phyloP scores from a whole-genome alignment of 2,329 filamentous ascomycete genomes.

The Sporothrix dimorphospora region DNA sequence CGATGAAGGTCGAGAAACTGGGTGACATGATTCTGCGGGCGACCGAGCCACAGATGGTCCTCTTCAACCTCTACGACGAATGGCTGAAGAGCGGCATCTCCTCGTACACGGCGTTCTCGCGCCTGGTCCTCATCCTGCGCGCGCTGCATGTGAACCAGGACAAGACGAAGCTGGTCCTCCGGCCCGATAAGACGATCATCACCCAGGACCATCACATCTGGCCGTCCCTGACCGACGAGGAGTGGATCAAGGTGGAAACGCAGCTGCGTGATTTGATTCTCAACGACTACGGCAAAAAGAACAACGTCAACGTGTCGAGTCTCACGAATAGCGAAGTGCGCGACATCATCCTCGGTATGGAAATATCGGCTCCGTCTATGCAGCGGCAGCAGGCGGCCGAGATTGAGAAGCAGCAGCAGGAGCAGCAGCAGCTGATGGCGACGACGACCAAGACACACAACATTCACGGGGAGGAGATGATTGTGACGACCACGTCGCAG shows the following conservation, averaged over 20 bases:
- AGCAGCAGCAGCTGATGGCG: constrained; percentile 93
- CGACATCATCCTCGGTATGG: constrained; percentile 99
- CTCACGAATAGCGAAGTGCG: constrained; percentile 95
- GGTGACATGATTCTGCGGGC: constrained; percentile 98
- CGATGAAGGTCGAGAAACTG: constrained; percentile 99
- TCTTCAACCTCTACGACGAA: constrained; percentile 98
- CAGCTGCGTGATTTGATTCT: constrained; percentile 93
- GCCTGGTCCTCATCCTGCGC: constrained; percentile 88
- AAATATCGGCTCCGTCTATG: constrained; percentile 96
- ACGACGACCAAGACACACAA: constrained; percentile 99
- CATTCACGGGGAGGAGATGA: constrained; percentile 93
- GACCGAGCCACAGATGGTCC: constrained; percentile 99
- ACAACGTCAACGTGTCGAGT: constrained; percentile 98
- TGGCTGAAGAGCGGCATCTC: constrained; percentile 94
- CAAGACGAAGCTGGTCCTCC: constrained; percentile 93
- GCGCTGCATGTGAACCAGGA: constrained; percentile 97
- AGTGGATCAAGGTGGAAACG: constrained; percentile 99
- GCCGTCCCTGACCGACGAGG: constrained; percentile 90
- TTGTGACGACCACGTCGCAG: constrained; percentile 96
- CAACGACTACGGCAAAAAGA: constrained; percentile 99
- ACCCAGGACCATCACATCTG: constrained; percentile 99
- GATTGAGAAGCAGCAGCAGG: constrained; percentile 98
- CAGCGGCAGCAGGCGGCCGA: constrained; percentile 98
- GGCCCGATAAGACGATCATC: constrained; percentile 97
- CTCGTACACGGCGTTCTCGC: constrained; percentile 97